A percentile compares a stretch with the other conserved stretches of the same genome.
Evolutionary conservation across 805 yeast genomes (phyloP).

Genomic region (Ogataea trehaloabstinens): DNA sequence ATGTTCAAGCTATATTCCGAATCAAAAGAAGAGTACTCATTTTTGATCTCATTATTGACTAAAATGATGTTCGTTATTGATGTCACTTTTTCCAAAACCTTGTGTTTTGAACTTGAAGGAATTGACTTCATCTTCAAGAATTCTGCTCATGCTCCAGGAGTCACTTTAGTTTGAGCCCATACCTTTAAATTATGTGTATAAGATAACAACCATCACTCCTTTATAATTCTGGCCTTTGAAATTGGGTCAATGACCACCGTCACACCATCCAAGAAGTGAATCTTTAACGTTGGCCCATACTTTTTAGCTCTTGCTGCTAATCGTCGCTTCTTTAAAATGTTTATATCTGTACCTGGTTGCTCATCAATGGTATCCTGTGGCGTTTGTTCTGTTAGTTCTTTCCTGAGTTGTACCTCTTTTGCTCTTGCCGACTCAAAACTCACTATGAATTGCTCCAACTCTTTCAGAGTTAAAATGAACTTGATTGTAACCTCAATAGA

Average conservation of each 20-base stretch:
- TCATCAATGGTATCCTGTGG: conserved; percentile 23
- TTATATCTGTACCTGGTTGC: conserved; percentile 18
- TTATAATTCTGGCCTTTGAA: conserved; percentile 21
- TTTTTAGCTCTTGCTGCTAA: conserved; percentile 19
- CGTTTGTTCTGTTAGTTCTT: conserved; percentile 12
- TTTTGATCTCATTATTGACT: conserved; percentile 11
- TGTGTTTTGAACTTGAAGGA: conserved; percentile 21
- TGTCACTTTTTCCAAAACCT: conserved; percentile 21
- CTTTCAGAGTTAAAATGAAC: conserved; percentile 48
- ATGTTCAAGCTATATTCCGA: conserved; percentile 21
- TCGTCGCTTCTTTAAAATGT: conserved; percentile 11
- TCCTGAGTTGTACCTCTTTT: conserved; percentile 29
- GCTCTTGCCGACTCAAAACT: conserved; percentile 40
- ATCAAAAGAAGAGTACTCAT: conserved; percentile 10
- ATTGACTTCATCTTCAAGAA: conserved; percentile 11
- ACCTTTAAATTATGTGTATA: not conserved
- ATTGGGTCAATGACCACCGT: conserved; percentile 41
- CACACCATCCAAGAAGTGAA: conserved; percentile 38
- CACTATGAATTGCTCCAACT: conserved; percentile 37
- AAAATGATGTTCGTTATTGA: conserved; percentile 19
- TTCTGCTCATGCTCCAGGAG: conserved; percentile 1
- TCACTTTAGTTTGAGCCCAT: conserved; percentile 3
- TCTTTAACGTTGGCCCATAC: conserved; percentile 37
- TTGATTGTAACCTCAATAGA: conserved; percentile 50
- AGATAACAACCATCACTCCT: conserved; percentile 1